phyloP scores from a whole-genome alignment of 768 basidiomycete genomes.

The Phlebiopsis gigantea region DNA sequence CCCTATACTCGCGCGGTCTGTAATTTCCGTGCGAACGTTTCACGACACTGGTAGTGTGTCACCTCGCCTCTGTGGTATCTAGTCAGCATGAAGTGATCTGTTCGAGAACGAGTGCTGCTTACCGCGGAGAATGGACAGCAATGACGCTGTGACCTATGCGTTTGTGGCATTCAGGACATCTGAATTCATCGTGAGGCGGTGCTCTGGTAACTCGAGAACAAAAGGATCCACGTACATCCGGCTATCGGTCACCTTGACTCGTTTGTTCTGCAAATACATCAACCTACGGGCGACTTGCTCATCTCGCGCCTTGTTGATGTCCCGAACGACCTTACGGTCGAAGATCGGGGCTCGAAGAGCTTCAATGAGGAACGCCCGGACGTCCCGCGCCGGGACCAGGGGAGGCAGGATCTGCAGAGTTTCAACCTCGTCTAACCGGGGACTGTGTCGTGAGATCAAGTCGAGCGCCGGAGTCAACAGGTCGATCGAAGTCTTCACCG shows the following conservation, averaged over 20 bases:
- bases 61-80: conserved; percentile 72
- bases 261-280: conserved; percentile 70
- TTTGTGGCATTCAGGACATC: conserved; percentile 96
- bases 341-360: conserved; percentile 61
- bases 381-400: conserved; percentile 76
- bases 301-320: conserved; percentile 67
- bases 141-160: conserved; percentile 90
- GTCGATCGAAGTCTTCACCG: conserved; percentile 54
- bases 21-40: conserved; percentile 62
- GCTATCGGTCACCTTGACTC: conserved; percentile 87
- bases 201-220: neutral
- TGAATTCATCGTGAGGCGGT: conserved; percentile 25
- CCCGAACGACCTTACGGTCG: conserved; percentile 63
- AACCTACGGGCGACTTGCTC: conserved; percentile 72
- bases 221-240: conserved; percentile 64
- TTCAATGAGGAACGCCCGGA: conserved; percentile 73
- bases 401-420: conserved; percentile 87
- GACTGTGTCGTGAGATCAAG: conserved; percentile 82
- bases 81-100: neutral
- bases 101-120: conserved; percentile 19
- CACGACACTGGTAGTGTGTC: conserved; percentile 94
- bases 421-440: conserved; percentile 75
- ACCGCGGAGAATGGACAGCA: conserved; percentile 88
- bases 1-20: conserved; percentile 16
- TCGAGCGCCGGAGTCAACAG: conserved; percentile 79